These are phyloP conservation scores for Setaria viridis DNA, from an alignment of 202 grass and related monocot genomes.

Conservation along the genomic window DNA sequence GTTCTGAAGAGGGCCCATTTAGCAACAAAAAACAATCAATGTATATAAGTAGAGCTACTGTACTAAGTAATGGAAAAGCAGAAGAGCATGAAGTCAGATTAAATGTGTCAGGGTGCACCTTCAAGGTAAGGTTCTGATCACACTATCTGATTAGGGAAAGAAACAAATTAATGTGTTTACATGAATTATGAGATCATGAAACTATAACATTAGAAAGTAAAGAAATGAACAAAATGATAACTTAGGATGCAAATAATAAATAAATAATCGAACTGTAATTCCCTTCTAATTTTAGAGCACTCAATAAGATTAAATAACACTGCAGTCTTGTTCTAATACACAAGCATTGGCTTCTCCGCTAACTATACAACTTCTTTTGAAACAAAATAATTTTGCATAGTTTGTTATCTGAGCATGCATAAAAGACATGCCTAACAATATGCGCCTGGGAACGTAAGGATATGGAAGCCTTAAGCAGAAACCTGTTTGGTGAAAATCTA, in stretches of 20 bases:
- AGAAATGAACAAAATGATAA: not conserved
- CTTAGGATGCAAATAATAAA: not conserved
- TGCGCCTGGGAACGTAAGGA: not conserved
- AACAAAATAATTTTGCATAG: not conserved
- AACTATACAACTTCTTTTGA: not conserved
- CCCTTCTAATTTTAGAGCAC: not conserved
- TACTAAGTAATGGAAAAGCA: not conserved
- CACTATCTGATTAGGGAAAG: conserved; percentile 7
- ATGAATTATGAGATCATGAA: not conserved
- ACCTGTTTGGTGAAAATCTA: not conserved
- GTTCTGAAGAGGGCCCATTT: not conserved
- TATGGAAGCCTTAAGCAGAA: not conserved
- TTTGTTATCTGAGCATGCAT: not conserved
- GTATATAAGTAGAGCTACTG: not conserved
- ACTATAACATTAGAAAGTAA: conserved; percentile 8
- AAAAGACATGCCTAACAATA: not conserved
- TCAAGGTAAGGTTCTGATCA: not conserved
- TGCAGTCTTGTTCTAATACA: not conserved
- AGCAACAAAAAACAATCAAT: not conserved
- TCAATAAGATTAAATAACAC: not conserved
- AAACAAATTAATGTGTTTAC: not conserved
- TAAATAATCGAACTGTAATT: not conserved
- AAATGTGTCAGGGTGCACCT: not conserved
- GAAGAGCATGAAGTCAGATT: not conserved
- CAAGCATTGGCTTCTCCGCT: not conserved